Evolutionary conservation across 2,329 filamentous ascomycete species (phyloP).

Genomic region (Sarocladium strictum): DNA sequence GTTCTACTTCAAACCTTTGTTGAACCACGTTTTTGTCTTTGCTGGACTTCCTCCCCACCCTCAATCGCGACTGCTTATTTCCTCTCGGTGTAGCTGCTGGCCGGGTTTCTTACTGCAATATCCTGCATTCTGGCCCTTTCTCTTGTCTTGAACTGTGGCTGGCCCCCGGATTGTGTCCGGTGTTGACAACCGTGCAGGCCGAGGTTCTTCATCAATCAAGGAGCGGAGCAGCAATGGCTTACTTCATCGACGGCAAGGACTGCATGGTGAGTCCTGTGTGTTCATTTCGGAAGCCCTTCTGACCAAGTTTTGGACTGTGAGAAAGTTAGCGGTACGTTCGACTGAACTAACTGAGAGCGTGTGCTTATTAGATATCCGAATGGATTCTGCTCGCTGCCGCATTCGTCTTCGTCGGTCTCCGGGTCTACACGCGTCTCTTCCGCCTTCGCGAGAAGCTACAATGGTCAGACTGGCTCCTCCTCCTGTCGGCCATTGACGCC

Average conservation of each 20-base stretch:
- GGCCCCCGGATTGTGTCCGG: not conserved
- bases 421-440: constrained; percentile 26
- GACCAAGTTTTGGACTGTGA: no score
- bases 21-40: not conserved
- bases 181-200: not conserved
- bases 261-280: constrained; percentile 15
- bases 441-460: constrained; percentile 22
- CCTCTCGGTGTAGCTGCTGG: not conserved
- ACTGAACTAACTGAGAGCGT: not conserved
- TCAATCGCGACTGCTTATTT: not conserved
- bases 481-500: constrained; percentile 23
- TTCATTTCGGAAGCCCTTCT: no score
- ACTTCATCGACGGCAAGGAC: constrained; percentile 19
- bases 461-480: constrained; percentile 22
- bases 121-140: not conserved
- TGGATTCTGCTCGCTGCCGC: constrained; percentile 23
- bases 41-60: not conserved
- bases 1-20: not conserved
- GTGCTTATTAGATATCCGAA: constrained; percentile 22
- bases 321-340: no score
- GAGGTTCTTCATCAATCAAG: no score
- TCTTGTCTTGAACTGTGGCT: not conserved
- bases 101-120: not conserved
- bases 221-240: constrained; percentile 16
- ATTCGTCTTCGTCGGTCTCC: constrained; percentile 22